These are phyloP conservation scores for Pleurotus cornucopiae DNA, from an alignment of 768 basidiomycete species.

Conservation along the genomic window DNA sequence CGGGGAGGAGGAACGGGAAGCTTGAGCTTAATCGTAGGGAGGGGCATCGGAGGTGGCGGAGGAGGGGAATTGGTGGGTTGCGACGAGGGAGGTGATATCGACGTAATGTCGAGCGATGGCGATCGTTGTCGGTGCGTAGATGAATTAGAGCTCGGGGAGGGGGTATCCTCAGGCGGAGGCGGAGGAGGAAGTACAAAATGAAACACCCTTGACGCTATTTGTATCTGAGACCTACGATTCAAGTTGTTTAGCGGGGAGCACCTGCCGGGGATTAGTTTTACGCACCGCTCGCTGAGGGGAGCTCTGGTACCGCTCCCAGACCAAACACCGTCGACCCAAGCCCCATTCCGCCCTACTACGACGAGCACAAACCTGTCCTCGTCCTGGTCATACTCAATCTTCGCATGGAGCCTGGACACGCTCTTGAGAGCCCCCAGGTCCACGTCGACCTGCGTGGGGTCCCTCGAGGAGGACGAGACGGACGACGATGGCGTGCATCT, in stretches of 20 bases:
- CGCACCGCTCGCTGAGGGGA: constrained; percentile 78
- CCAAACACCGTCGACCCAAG: constrained; percentile 98
- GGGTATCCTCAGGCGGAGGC: constrained; percentile 72
- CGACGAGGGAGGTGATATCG: constrained; percentile 78
- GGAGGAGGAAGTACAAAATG: constrained; percentile 94
- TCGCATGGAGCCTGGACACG: constrained; percentile 94
- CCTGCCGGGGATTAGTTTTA: background rate
- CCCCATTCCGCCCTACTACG: constrained; percentile 95
- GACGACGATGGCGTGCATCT: constrained; percentile 61
- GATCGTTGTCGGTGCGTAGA: constrained; percentile 68
- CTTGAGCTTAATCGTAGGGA: constrained; percentile 37
- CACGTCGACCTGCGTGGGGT: constrained; percentile 65
- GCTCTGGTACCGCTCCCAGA: constrained; percentile 83
- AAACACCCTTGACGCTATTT: constrained; percentile 96
- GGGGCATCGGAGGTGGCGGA: constrained; percentile 44
- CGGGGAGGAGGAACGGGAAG: constrained; percentile 34
- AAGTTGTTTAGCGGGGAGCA: constrained; percentile 12
- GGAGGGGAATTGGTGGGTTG: constrained; percentile 75
- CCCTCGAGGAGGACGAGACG: constrained; percentile 54
- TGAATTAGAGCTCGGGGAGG: constrained; percentile 73
- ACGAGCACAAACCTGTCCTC: constrained; percentile 84
- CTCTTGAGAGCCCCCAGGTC: constrained; percentile 97
- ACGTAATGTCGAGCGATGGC: constrained; percentile 79
- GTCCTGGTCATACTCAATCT: constrained; percentile 90
- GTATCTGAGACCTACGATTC: constrained; percentile 76